A percentile compares a stretch with the other conserved stretches of the same genome.
These are phyloP conservation scores for Hordeum pubiflorum DNA, from an alignment of 202 grass and related monocot species.

Conservation along the genomic window DNA sequence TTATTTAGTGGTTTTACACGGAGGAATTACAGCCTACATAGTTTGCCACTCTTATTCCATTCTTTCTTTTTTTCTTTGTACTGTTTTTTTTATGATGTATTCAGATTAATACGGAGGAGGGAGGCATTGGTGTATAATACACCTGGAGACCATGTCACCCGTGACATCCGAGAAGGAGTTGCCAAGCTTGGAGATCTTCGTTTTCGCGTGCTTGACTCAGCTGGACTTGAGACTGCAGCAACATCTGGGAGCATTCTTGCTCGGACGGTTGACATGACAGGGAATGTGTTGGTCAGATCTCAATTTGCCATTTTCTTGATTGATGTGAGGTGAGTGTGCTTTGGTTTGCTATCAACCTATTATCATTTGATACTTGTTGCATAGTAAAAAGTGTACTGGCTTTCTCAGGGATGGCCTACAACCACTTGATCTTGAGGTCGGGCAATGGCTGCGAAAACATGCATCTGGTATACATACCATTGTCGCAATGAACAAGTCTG, in stretches of 20 bases:
- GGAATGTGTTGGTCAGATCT: conserved; percentile 67
- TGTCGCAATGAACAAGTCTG: conserved; percentile 90
- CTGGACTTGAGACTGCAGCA: conserved; percentile 82
- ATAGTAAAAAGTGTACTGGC: conserved; percentile 27
- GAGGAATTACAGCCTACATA: neutral
- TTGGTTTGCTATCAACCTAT: neutral
- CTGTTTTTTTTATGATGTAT: neutral
- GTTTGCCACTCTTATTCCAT: neutral
- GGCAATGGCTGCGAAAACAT: conserved; percentile 79
- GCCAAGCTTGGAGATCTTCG: conserved; percentile 91
- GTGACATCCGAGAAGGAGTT: conserved; percentile 91
- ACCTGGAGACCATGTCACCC: conserved; percentile 88
- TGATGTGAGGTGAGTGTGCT: conserved; percentile 69
- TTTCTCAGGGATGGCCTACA: conserved; percentile 80
- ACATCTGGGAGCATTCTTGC: conserved; percentile 86
- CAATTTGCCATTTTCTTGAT: conserved; percentile 95
- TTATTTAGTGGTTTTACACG: neutral
- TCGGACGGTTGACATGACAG: conserved; percentile 80
- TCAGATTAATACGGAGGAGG: conserved; percentile 82
- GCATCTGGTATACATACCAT: conserved; percentile 64
- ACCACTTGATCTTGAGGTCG: conserved; percentile 83
- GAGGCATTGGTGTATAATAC: conserved; percentile 97
- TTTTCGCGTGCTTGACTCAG: conserved; percentile 86
- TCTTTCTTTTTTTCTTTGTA: neutral
- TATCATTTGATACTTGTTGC: neutral